A percentile compares a stretch with the other conserved stretches of the same genome.
phyloP scores from a whole-genome alignment of 768 basidiomycete genomes.

The Neoboletus brunneissimus region DNA sequence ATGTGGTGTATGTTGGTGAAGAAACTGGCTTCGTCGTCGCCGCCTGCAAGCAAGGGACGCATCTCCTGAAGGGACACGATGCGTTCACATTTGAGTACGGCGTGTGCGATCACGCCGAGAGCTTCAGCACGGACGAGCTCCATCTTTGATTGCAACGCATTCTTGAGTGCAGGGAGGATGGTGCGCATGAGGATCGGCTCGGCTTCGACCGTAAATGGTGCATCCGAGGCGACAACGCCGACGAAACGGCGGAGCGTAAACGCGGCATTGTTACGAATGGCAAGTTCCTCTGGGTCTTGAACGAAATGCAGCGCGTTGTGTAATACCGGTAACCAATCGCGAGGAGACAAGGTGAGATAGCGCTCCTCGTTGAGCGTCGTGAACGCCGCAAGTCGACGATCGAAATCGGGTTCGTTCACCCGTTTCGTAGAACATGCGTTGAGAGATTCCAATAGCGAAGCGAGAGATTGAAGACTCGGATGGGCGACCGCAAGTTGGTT shows the following conservation, averaged over 20 bases:
- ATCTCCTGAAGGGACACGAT: conserved; percentile 72
- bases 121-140: conserved; percentile 88
- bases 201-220: conserved; percentile 37
- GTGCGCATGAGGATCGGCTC: conserved; percentile 58
- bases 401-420: conserved; percentile 91
- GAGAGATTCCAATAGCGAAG: no score
- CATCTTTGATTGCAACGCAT: conserved; percentile 68
- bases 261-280: conserved; percentile 79
- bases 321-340: conserved; percentile 85
- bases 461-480: conserved; percentile 42
- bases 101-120: conserved; percentile 72
- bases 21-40: conserved; percentile 93
- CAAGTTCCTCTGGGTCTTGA: no score
- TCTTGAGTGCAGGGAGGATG: conserved; percentile 75
- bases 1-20: no score
- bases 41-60: conserved; percentile 74
- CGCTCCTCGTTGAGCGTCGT: conserved; percentile 65
- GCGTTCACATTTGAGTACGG: conserved; percentile 60
- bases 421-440: conserved; percentile 76
- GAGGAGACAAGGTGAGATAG: conserved; percentile 46
- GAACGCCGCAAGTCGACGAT: conserved; percentile 77
- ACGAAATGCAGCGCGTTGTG: no score
- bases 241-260: conserved; percentile 76
- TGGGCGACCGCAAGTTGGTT: conserved; percentile 38
- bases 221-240: conserved; percentile 44